Evolutionary conservation across 176 grass and related monocot genomes (phyloP).

Genomic region (Pontederia paniculata): DNA sequence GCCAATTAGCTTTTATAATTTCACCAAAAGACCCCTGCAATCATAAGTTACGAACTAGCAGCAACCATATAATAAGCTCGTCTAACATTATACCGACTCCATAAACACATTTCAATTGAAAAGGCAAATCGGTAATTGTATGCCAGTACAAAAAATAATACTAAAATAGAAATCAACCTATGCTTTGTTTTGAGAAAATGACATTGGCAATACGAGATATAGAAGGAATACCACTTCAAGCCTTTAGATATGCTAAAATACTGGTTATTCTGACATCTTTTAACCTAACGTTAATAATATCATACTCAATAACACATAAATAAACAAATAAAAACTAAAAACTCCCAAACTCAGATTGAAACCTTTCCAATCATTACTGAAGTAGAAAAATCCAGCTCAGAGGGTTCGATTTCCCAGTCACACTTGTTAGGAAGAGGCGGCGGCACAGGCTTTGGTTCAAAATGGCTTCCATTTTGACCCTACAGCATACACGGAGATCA

Average conservation of each 20-base stretch:
- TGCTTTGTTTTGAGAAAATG: no score
- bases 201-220: no score
- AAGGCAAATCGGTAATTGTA: no score
- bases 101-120: no score
- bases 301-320: no score
- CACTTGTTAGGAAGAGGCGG: constrained; percentile 89
- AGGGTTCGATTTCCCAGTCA: constrained; percentile 96
- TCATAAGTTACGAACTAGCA: constrained; percentile 11
- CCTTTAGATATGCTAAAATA: no score
- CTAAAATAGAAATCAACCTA: no score
- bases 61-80: constrained; percentile 4
- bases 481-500: constrained; percentile 19
- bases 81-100: no score
- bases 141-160: no score
- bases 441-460: constrained; percentile 82
- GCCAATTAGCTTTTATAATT: constrained; percentile 99
- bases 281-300: no score
- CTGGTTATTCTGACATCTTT: no score
- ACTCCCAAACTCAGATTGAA: neutral
- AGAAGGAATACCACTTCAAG: no score
- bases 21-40: constrained; percentile 97
- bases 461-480: constrained; percentile 98
- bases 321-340: neutral
- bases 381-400: constrained; percentile 81
- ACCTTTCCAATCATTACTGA: constrained; percentile 81